Evolutionary conservation across 139 green algal genomes (phyloP).

Genomic region (Picochlorum costavermella): DNA sequence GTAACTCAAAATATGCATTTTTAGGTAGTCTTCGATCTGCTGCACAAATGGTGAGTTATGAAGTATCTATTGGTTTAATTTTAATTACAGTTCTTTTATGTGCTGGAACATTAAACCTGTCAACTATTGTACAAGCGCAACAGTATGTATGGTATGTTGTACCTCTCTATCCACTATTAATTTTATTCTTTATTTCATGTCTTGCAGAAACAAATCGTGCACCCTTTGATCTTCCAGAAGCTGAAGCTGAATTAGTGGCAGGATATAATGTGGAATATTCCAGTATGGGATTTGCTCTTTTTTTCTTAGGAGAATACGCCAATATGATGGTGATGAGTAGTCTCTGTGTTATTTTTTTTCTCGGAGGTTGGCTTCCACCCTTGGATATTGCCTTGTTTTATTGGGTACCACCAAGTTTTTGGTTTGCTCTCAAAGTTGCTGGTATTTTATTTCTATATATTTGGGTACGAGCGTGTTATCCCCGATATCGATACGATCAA

Average conservation of each 20-base stretch:
- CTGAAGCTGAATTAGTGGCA: constrained; percentile 55
- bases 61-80: constrained; percentile 57
- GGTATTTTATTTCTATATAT: constrained; percentile 63
- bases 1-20: constrained; percentile 73
- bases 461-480: constrained; percentile 59
- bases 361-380: constrained; percentile 52
- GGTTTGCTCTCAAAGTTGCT: constrained; percentile 48
- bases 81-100: constrained; percentile 58
- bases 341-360: constrained; percentile 56
- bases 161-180: constrained; percentile 41
- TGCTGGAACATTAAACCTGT: constrained; percentile 47
- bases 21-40: constrained; percentile 54
- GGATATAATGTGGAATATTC: constrained; percentile 66
- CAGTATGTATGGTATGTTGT: constrained; percentile 51
- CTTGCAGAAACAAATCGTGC: constrained; percentile 66
- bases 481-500: constrained; percentile 65
- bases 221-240: constrained; percentile 66
- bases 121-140: constrained; percentile 43
- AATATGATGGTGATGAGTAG: constrained; percentile 66
- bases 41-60: constrained; percentile 69
- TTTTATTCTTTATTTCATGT: constrained; percentile 66
- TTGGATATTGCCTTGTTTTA: constrained; percentile 34
- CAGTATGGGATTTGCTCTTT: constrained; percentile 60
- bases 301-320: constrained; percentile 63
- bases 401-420: constrained; percentile 50